These are phyloP conservation scores for Ganoderma leucocontextum DNA, from an alignment of 1,284 basidiomycete species.

Conservation along the genomic window DNA sequence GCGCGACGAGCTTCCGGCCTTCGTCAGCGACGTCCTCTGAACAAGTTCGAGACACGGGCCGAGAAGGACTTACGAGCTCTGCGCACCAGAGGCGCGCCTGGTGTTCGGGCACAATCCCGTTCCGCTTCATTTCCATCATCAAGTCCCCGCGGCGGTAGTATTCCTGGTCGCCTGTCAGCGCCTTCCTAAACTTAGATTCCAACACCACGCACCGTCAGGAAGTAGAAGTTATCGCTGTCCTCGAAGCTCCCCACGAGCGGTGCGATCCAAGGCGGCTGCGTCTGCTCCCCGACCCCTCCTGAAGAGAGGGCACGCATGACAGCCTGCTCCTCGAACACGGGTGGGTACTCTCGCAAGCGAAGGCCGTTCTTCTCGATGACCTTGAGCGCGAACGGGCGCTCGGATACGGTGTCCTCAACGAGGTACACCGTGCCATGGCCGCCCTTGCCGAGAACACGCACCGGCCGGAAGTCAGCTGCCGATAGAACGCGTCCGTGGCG, in stretches of 20 bases:
- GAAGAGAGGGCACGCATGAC: constrained; percentile 22
- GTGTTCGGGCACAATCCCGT: constrained; percentile 26
- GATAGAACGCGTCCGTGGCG: constrained; percentile 13
- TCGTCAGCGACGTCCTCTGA: constrained; percentile 52
- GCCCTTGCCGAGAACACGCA: constrained; percentile 39
- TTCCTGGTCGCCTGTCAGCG: constrained; percentile 26
- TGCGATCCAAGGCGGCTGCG: constrained; percentile 22
- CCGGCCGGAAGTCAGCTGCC: constrained; percentile 34
- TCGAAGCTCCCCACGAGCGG: constrained; percentile 38
- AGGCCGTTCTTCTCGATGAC: constrained; percentile 38
- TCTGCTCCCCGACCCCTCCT: not conserved
- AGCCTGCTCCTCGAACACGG: constrained; percentile 35
- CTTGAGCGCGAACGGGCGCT: constrained; percentile 37
- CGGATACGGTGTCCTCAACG: constrained; percentile 35
- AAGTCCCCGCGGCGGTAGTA: constrained; percentile 37
- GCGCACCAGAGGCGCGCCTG: constrained; percentile 36
- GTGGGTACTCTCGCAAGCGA: constrained; percentile 29
- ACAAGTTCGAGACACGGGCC: constrained; percentile 36
- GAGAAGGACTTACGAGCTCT: constrained; percentile 35
- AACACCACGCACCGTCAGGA: constrained; percentile 35
- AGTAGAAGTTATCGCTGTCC: constrained; percentile 44
- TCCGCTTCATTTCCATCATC: constrained; percentile 29
- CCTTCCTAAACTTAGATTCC: not conserved
- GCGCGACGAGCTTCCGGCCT: constrained; percentile 31
- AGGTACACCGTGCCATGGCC: constrained; percentile 40